A percentile compares a stretch with the other conserved stretches of the same genome.
Evolutionary conservation across 495 filamentous ascomycete genomes (phyloP).

Genomic region (Hypoxylon lienhwacheense): DNA sequence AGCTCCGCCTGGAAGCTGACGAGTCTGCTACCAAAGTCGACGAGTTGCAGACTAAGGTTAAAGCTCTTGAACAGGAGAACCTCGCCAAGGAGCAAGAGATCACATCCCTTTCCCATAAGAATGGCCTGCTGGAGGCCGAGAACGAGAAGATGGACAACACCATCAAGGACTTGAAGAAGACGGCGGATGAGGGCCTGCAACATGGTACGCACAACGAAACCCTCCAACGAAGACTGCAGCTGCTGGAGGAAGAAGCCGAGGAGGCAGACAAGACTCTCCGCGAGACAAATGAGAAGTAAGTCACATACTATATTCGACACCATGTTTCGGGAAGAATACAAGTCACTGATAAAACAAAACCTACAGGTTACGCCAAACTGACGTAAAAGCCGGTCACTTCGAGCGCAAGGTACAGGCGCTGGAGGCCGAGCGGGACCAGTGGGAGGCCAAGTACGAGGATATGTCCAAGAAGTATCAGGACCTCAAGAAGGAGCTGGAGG

Average conservation of each 20-base stretch:
- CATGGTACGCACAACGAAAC: constrained; percentile 84
- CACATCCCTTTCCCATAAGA: constrained; percentile 89
- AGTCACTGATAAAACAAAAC: constrained; percentile 31
- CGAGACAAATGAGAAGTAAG: constrained; percentile 98
- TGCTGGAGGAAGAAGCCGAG: constrained; percentile 97
- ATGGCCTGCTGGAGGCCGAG: constrained; percentile 80
- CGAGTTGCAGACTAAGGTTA: constrained; percentile 83
- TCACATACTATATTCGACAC: constrained; percentile 10
- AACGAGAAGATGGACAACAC: constrained; percentile 83
- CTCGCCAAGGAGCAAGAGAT: constrained; percentile 97
- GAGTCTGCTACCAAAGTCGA: constrained; percentile 75
- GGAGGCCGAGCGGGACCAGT: constrained; percentile 82
- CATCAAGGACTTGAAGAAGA: constrained; percentile 77
- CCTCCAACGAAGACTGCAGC: constrained; percentile 85
- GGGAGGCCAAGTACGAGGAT: constrained; percentile 97
- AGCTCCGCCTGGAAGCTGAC: constrained; percentile 90
- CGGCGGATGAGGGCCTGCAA: constrained; percentile 70
- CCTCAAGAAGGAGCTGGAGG: constrained; percentile 89
- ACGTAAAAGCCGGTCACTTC: constrained; percentile 98
- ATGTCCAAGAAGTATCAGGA: constrained; percentile 81
- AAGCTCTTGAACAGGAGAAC: constrained; percentile 91
- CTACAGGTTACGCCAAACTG: constrained; percentile 89
- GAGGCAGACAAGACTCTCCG: constrained; percentile 90
- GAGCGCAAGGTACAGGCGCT: constrained; percentile 99
- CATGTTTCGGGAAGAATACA: constrained; percentile 5